phyloP scores from a whole-genome alignment of 306 rosid species.

The Malus sieversii region DNA sequence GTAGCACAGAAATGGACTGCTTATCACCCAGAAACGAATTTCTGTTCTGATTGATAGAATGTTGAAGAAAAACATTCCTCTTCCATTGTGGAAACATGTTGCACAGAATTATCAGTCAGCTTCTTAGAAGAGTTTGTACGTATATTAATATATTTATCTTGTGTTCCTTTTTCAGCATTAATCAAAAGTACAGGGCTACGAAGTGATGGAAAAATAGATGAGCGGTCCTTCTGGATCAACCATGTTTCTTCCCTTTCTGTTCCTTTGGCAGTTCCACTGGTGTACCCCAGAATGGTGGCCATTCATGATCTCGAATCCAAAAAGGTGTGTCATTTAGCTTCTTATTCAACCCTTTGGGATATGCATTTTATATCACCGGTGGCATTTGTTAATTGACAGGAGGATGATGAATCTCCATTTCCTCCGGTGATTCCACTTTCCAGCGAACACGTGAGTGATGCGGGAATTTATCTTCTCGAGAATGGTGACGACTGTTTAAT shows the following conservation, averaged over 20 bases:
- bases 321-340: slow-evolving; percentile 38
- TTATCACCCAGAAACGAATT: not conserved
- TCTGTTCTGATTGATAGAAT: not conserved
- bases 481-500: slow-evolving; percentile 87
- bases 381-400: slow-evolving; percentile 42
- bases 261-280: slow-evolving; percentile 83
- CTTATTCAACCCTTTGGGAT: not conserved
- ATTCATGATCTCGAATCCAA: slow-evolving; percentile 61
- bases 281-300: slow-evolving; percentile 91
- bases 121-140: not conserved
- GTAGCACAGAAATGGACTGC: not conserved
- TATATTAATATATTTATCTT: slow-evolving; percentile 19
- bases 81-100: not conserved
- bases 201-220: slow-evolving; percentile 84
- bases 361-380: slow-evolving; percentile 15
- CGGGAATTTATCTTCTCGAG: slow-evolving; percentile 89
- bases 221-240: slow-evolving; percentile 82
- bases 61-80: not conserved
- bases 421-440: slow-evolving; percentile 82
- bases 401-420: slow-evolving; percentile 50
- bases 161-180: slow-evolving; percentile 57
- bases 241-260: slow-evolving; percentile 74
- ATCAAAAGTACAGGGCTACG: slow-evolving; percentile 77
- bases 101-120: not conserved
- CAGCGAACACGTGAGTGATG: slow-evolving; percentile 75